phyloP scores from a whole-genome alignment of 768 basidiomycete species.

The Tulasnella sp. region DNA sequence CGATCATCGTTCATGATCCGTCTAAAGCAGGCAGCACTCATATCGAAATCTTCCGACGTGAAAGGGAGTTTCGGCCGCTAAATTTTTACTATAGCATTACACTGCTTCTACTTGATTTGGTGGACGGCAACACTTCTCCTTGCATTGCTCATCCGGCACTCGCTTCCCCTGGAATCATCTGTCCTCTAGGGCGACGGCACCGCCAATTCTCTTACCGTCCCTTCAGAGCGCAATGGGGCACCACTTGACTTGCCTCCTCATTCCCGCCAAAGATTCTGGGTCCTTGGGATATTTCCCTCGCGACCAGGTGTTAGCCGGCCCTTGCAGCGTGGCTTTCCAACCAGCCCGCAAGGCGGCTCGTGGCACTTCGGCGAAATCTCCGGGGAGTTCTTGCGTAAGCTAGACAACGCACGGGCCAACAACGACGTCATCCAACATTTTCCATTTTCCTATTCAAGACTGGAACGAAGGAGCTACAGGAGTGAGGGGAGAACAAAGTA shows the following conservation, averaged over 20 bases:
- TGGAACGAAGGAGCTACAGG: background rate
- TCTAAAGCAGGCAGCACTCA: background rate
- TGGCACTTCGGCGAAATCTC: background rate
- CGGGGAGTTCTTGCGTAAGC: background rate
- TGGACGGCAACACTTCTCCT: background rate
- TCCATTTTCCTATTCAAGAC: background rate
- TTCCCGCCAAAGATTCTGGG: background rate
- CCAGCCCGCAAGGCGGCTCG: background rate
- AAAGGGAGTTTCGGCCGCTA: background rate
- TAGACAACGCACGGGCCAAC: background rate
- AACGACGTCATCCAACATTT: background rate
- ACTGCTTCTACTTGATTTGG: background rate
- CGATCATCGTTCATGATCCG: background rate
- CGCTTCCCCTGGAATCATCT: background rate
- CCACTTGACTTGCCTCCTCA: background rate
- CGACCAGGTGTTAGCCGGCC: background rate
- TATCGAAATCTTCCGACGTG: background rate
- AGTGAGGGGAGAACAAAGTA: slow-evolving; percentile 4
- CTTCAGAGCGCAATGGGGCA: background rate
- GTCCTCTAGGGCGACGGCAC: background rate
- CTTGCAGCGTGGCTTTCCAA: background rate
- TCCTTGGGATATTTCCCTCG: background rate
- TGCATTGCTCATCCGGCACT: background rate
- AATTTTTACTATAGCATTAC: background rate
- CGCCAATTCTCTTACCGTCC: background rate